These are phyloP conservation scores for Albugo laibachii DNA, from an alignment of 352 stramenopile genomes.

Conservation along the genomic window DNA sequence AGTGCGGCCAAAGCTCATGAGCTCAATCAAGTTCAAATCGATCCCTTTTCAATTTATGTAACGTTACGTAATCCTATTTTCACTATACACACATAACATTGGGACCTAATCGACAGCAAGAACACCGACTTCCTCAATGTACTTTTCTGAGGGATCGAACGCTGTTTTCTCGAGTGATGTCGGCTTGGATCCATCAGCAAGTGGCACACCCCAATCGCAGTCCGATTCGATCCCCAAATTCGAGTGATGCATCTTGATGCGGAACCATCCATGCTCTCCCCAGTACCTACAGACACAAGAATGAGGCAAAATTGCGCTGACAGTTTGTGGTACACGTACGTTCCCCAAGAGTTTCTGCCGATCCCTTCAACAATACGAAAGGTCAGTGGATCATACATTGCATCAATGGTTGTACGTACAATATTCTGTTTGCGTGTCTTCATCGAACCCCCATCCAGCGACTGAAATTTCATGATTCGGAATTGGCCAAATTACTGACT, in stretches of 20 bases:
- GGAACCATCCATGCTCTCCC: conserved; percentile 85
- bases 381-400: background rate
- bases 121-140: too few relatives aligned
- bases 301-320: background rate
- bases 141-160: too few relatives aligned
- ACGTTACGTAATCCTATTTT: too few relatives aligned
- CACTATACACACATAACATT: too few relatives aligned
- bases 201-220: conserved; percentile 76
- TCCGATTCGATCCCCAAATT: conserved; percentile 79
- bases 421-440: conserved; percentile 76
- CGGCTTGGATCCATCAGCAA: conserved; percentile 60
- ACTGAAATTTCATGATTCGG: conserved; percentile 84
- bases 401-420: conserved; percentile 19
- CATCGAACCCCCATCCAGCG: conserved; percentile 71
- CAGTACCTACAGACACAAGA: conserved; percentile 29
- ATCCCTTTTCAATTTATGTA: too few relatives aligned
- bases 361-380: conserved; percentile 26
- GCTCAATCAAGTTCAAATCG: too few relatives aligned
- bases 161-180: background rate
- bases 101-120: too few relatives aligned
- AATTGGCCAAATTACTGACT: conserved; percentile 57
- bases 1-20: conserved; percentile 70
- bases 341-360: conserved; percentile 83
- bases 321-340: conserved; percentile 5
- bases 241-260: conserved; percentile 80